A percentile compares a stretch with the other conserved stretches of the same genome.
These are phyloP conservation scores for Zygosaccharomyces bailii DNA, from an alignment of 805 yeast genomes.

Conservation along the genomic window DNA sequence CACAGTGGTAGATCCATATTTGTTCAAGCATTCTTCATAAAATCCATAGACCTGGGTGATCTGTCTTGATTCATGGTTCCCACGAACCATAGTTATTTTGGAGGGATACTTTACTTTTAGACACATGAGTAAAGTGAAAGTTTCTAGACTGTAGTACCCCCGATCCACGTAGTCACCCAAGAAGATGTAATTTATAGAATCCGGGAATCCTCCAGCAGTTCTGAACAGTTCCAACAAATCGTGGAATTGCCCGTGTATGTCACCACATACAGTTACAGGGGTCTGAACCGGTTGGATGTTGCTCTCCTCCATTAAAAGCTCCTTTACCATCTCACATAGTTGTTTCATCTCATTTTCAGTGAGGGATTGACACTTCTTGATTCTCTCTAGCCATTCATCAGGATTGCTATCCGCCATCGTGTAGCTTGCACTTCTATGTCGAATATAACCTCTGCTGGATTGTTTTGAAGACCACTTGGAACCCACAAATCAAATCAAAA, in stretches of 20 bases:
- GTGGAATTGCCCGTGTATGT: constrained; percentile 97
- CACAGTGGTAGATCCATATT: constrained; percentile 90
- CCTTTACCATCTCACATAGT: constrained; percentile 92
- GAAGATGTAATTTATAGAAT: constrained; percentile 75
- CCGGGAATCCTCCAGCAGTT: constrained; percentile 90
- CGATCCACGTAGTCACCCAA: constrained; percentile 96
- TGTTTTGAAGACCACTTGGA: neutral
- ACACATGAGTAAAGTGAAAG: constrained; percentile 91
- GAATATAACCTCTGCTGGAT: neutral
- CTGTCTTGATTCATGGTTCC: constrained; percentile 96
- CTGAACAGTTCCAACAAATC: constrained; percentile 87
- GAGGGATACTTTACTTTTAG: constrained; percentile 84
- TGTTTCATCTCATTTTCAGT: constrained; percentile 95
- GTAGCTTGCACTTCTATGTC: neutral
- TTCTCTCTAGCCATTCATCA: constrained; percentile 93
- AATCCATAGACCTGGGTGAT: constrained; percentile 99
- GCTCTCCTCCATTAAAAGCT: constrained; percentile 90
- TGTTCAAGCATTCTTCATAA: constrained; percentile 90
- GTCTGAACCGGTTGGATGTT: constrained; percentile 91
- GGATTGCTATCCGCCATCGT: constrained; percentile 75
- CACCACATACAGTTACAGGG: constrained; percentile 96
- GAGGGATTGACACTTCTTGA: constrained; percentile 82
- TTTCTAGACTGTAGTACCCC: constrained; percentile 93
- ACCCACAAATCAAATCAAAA: neutral
- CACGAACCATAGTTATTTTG: constrained; percentile 85